Evolutionary conservation across 192 early-diverging fungal species (phyloP), one percentile per base, ranked within the genome.

Genomic region (Coemansia sp.): DNA sequence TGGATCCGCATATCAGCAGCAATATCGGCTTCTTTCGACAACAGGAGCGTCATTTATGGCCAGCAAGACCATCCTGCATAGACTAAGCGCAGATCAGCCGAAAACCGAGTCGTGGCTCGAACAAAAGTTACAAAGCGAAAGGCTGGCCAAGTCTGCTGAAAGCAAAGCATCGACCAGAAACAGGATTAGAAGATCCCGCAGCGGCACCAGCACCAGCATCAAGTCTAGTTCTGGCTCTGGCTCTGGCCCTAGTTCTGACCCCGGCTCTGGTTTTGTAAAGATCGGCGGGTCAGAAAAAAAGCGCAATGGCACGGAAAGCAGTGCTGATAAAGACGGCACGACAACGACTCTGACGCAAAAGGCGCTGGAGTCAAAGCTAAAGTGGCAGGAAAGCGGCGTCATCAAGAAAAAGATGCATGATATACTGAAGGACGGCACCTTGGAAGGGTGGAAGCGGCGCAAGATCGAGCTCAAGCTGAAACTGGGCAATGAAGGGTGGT

Each of bases 391-490:
- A 23, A 69, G 60, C 57, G 36, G 36, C 2, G 54, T 53, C 16
- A 58, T 57, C 13, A 64, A 55, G 53, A 46, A 53, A 27, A 55
- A 39, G 14, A 55, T 70, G 57, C 55, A 52, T 13, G 66, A 61
- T 22, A 29, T 55, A 48, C 58, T 73, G 13, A 69, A 70, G 30
- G 70, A 72, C 27, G 6, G 30, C 11, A 57, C 63, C 9, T 57
- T 79, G 34, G 71, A 42, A 0, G 71, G 63, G 22, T 79, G 76
- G 76, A 67, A 73, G 56, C 70, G 76, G 52, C 76, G 76, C 58
- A 79, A 79, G 42, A 79, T 79, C 39, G 76, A 79, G 63, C 61
- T 73, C 23, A 73, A 61, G 66, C 64, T 79, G 10, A 79, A 79
- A 28, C 60, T 62, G 11, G 67, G 64, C 25, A 65, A 47, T 29